Conservation (phyloP, 352 stramenopile genomes). For the Phytophthora colocasiae region DNA sequence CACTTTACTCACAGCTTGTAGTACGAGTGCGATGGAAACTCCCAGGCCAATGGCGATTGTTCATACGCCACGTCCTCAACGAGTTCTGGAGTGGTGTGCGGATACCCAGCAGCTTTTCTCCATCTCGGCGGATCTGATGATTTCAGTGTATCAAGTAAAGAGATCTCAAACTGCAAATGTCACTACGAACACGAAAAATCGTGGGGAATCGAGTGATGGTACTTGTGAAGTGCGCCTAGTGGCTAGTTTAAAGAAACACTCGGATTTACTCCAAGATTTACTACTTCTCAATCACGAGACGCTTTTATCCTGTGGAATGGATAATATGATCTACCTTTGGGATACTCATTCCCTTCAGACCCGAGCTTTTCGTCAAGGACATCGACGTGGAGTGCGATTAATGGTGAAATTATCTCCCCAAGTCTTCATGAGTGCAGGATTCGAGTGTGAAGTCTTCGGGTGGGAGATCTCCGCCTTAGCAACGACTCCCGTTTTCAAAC, state of each 20-base stretch:
- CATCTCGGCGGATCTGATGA: conserved; percentile 75
- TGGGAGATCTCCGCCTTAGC: conserved; percentile 77
- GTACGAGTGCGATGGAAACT: conserved; percentile 67
- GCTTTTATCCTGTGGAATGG: conserved; percentile 79
- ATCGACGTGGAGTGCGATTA: conserved; percentile 68
- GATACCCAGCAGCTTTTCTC: conserved; percentile 64
- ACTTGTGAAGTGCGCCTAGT: conserved; percentile 63
- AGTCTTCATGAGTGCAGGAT: conserved; percentile 78
- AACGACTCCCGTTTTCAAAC: conserved; percentile 67
- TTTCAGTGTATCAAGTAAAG: conserved; percentile 68
- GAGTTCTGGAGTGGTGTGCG: conserved; percentile 76
- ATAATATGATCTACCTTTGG: conserved; percentile 79
- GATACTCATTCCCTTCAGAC: conserved; percentile 61
- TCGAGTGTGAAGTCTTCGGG: conserved; percentile 77
- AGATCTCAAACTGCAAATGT: conserved; percentile 24
- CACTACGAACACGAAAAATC: conserved; percentile 20
- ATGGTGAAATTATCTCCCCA: conserved; percentile 69
- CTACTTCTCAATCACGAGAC: conserved; percentile 76
- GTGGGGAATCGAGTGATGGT: conserved; percentile 36
- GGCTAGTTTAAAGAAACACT: conserved; percentile 70
- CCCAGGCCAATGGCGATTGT: conserved; percentile 69
- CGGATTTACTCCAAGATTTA: conserved; percentile 75
- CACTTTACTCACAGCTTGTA: conserved; percentile 66
- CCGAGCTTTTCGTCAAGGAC: conserved; percentile 55
- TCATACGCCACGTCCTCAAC: conserved; percentile 70